Percentiles rank a stretch among this genome's conserved stretches.
These are phyloP conservation scores for Aspergillus cristatus DNA, from an alignment of 495 filamentous ascomycete genomes.

Conservation along the genomic window DNA sequence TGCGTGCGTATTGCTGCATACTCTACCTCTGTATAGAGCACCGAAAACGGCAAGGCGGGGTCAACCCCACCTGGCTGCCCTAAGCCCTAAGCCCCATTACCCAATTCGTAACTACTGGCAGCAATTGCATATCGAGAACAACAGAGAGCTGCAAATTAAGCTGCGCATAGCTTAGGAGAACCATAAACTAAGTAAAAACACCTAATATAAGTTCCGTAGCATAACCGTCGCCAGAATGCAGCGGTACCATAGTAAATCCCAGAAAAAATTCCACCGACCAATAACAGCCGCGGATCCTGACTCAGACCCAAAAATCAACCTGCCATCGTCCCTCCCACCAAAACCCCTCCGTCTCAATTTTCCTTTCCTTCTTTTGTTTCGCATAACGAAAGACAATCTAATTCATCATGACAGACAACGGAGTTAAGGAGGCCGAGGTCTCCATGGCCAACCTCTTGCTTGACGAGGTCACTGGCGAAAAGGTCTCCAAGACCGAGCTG, in stretches of 20 bases:
- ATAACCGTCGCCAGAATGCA: not conserved
- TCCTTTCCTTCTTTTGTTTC: not conserved
- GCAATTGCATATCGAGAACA: not conserved
- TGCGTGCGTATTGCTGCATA: no score
- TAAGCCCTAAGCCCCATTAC: constrained; percentile 35
- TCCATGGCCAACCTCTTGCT: constrained; percentile 66
- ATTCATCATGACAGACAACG: constrained; percentile 36
- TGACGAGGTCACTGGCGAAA: constrained; percentile 80
- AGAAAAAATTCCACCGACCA: constrained; percentile 14
- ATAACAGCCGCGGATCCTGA: constrained; percentile 20
- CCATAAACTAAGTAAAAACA: no score
- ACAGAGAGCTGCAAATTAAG: not conserved
- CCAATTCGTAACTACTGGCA: not conserved
- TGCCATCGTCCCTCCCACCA: constrained; percentile 16
- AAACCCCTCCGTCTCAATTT: not conserved
- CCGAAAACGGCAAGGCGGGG: constrained; percentile 14
- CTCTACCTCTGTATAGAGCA: not conserved
- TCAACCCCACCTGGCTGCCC: constrained; percentile 29
- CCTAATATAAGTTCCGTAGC: no score
- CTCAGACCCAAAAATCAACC: constrained; percentile 34
- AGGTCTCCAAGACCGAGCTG: constrained; percentile 76
- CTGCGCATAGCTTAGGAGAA: not conserved
- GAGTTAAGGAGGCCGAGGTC: constrained; percentile 48
- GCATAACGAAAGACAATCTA: not conserved
- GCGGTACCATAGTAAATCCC: not conserved